Conservation (phyloP, 1,284 basidiomycete species). For the Melampsora abietis-canadensis region DNA sequence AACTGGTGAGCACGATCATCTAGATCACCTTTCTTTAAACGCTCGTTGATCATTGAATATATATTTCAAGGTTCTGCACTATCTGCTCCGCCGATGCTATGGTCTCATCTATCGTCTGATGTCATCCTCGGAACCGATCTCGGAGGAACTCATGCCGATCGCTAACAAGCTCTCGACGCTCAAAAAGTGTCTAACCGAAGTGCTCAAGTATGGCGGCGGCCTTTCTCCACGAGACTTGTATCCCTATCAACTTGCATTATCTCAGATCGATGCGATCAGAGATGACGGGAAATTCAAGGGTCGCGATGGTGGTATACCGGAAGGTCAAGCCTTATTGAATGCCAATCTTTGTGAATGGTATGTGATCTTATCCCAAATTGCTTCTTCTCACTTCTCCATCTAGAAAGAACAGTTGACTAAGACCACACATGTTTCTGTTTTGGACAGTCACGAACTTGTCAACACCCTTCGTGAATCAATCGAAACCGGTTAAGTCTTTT, state of each 20-base stretch:
- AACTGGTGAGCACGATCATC: slow-evolving; percentile 65
- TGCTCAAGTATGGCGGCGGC: slow-evolving; percentile 91
- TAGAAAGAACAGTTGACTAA: not conserved
- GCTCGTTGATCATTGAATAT: not conserved
- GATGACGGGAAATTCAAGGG: slow-evolving; percentile 90
- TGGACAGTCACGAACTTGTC: slow-evolving; percentile 34
- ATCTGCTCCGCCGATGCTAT: slow-evolving; percentile 88
- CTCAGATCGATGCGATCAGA: slow-evolving; percentile 90
- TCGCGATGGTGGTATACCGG: slow-evolving; percentile 72
- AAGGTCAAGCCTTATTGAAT: slow-evolving; percentile 94
- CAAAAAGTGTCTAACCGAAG: slow-evolving; percentile 95
- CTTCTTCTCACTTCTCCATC: not conserved
- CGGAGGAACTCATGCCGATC: slow-evolving; percentile 93
- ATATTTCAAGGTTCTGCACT: slow-evolving; percentile 73
- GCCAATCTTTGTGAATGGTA: slow-evolving; percentile 88
- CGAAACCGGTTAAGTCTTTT: slow-evolving; percentile 19
- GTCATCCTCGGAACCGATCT: slow-evolving; percentile 97
- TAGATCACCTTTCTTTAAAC: not conserved
- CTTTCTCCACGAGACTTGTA: slow-evolving; percentile 94
- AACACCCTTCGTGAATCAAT: slow-evolving; percentile 39
- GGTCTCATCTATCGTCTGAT: slow-evolving; percentile 90
- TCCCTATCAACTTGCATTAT: slow-evolving; percentile 72
- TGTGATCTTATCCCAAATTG: slow-evolving; percentile 43
- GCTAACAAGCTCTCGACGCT: slow-evolving; percentile 85
- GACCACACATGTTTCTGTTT: not conserved